A percentile compares a stretch with the other conserved stretches of the same genome.
These are phyloP conservation scores for Arxiozyma telluris DNA, from an alignment of 1,139 yeast genomes.

Conservation along the genomic window DNA sequence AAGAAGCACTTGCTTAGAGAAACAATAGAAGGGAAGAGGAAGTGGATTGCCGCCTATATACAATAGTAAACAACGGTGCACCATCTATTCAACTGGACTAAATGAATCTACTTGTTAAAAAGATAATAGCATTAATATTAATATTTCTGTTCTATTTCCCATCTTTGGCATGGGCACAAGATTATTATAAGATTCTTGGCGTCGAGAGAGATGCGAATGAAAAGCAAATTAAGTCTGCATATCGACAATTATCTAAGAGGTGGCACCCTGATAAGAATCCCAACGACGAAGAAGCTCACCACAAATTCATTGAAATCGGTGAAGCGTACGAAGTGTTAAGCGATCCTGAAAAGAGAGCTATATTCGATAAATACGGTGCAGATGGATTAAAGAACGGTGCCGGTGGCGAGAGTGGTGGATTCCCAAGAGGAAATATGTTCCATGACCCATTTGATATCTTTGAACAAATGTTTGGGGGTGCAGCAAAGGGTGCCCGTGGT, in stretches of 20 bases:
- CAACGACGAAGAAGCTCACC: conserved; percentile 71
- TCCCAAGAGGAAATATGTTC: conserved; percentile 20
- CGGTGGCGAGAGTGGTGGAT: conserved; percentile 30
- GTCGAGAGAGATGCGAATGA: conserved; percentile 61
- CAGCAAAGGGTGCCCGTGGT: conserved; percentile 30
- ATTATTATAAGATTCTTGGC: conserved; percentile 52
- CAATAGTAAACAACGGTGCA: no score
- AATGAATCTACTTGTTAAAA: not conserved
- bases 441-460: conserved; percentile 67
- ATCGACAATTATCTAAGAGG: conserved; percentile 72
- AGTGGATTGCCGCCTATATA: no score
- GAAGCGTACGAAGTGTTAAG: conserved; percentile 87
- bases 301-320: conserved; percentile 80
- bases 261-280: conserved; percentile 94
- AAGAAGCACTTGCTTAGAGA: no score
- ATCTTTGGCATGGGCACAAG: conserved; percentile 23
- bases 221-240: conserved; percentile 79
- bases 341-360: conserved; percentile 60
- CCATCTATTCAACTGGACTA: not conserved
- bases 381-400: conserved; percentile 58
- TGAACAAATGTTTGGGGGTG: conserved; percentile 58
- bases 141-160: conserved; percentile 8
- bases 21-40: no score
- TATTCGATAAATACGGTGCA: conserved; percentile 75
- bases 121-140: conserved; percentile 2